Evolutionary conservation across 768 basidiomycete genomes (phyloP), one percentile per base, ranked within the genome.

Genomic region (Calocera cornea): DNA sequence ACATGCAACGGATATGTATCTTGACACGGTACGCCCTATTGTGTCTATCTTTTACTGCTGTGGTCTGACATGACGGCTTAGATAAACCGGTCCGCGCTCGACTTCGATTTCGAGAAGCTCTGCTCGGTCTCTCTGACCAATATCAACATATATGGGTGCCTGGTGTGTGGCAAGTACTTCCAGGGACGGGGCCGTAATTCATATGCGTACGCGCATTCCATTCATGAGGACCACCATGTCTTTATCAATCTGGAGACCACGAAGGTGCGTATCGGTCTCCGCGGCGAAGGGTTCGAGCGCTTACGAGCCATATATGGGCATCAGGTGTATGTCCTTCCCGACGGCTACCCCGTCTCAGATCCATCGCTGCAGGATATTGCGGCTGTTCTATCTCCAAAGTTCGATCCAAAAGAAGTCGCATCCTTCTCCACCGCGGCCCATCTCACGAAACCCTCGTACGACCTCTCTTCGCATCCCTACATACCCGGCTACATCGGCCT

Each of bases 61-160:
- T 16, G 27, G 1, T 24, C 29, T 64, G 36, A 41, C 24, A 31
- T 68, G 36, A 67, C 36, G 27, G n/a, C 34, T 68, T 74, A 97
- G 95, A 90, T 98, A 70, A 93, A 97, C 76, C 84, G 97, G 69
- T 85, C 83, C 60, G 82, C 86, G 50, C 85, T 99, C 67, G 97
- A 99, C 77, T 99, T 99, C 78, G 97, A 99, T 79, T 99, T 99
- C 73, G 97, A 99, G 79, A 94, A 95, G 81, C 85, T 98, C 31
- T 99, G 97, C 82, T 97, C 95, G 10, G 92, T 98, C 65, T 97
- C 92, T 38, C 82, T 92, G 66, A 90, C 91, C 44, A 95, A 98
- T 78, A 94, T 97, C 82, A 97, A 99, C 78, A 90, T 89, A 70
- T 99, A 99, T 74, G 93, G 92, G 36, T 99, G 97, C 75, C 85